phyloP scores from a whole-genome alignment of 768 basidiomycete species.

The Cystofilobasidium macerans region DNA sequence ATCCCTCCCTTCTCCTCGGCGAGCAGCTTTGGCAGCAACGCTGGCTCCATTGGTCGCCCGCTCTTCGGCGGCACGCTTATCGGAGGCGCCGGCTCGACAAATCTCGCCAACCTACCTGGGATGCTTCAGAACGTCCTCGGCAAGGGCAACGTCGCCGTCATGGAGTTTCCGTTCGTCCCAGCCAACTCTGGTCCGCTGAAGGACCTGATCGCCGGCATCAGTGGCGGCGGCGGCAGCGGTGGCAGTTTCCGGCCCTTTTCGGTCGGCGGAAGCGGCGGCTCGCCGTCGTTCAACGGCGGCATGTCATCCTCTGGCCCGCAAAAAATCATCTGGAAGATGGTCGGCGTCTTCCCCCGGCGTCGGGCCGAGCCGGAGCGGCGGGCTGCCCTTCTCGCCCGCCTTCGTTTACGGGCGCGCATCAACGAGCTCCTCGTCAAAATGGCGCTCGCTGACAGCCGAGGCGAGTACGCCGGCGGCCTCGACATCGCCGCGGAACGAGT shows the following conservation, averaged over 20 bases:
- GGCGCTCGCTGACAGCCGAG: constrained; percentile 27
- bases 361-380: constrained; percentile 16
- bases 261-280: neutral
- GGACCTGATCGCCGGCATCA: neutral
- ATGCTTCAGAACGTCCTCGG: neutral
- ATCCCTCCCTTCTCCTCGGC: constrained; percentile 5
- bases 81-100: neutral
- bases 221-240: too few relatives aligned
- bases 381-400: constrained; percentile 23
- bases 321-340: constrained; percentile 27
- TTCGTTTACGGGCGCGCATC: constrained; percentile 25
- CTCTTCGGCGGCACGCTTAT: neutral
- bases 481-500: neutral
- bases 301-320: neutral
- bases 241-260: neutral
- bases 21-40: neutral
- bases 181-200: constrained; percentile 10
- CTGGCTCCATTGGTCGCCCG: neutral
- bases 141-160: constrained; percentile 1
- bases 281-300: neutral
- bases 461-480: constrained; percentile 16
- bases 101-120: neutral
- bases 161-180: constrained; percentile 14
- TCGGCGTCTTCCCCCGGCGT: constrained; percentile 25
- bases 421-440: constrained; percentile 30